phyloP scores from a whole-genome alignment of 345 rosid genomes.

The Eucalyptus marginata region DNA sequence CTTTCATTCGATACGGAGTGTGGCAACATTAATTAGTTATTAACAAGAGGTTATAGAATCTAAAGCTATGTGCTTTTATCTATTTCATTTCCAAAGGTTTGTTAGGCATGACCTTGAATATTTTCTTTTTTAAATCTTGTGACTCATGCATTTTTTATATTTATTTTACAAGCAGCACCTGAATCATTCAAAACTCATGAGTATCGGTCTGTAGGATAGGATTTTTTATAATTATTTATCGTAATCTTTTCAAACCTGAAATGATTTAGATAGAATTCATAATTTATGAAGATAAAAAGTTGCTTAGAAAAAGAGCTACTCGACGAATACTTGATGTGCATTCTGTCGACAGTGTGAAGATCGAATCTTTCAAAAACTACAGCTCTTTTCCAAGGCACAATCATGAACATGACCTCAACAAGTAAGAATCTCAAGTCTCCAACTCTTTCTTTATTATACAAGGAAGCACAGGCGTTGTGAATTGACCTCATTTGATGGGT shows the following conservation, averaged over 20 bases:
- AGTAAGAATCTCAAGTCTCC: not conserved
- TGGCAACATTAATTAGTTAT: not conserved
- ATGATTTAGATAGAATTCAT: not conserved
- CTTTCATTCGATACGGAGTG: not conserved
- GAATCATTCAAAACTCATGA: not conserved
- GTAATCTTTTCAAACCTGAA: not conserved
- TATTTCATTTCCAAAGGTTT: not conserved
- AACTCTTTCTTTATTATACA: not conserved
- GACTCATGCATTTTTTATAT: not conserved
- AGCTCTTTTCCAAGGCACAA: not conserved
- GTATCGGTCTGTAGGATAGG: not conserved
- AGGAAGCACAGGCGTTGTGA: not conserved
- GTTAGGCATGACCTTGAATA: not conserved
- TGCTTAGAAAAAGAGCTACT: not conserved
- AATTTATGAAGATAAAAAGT: not conserved
- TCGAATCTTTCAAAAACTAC: not conserved
- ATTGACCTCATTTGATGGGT: not conserved
- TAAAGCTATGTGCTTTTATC: not conserved
- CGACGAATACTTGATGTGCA: not conserved
- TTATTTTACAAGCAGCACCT: not conserved
- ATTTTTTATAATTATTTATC: not conserved
- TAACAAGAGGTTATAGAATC: not conserved
- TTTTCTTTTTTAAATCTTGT: not conserved
- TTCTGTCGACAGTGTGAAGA: not conserved
- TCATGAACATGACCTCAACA: not conserved